Base-by-base conservation (phyloP, 257 asterid genomes). In the Solanum pimpinellifolium region DNA sequence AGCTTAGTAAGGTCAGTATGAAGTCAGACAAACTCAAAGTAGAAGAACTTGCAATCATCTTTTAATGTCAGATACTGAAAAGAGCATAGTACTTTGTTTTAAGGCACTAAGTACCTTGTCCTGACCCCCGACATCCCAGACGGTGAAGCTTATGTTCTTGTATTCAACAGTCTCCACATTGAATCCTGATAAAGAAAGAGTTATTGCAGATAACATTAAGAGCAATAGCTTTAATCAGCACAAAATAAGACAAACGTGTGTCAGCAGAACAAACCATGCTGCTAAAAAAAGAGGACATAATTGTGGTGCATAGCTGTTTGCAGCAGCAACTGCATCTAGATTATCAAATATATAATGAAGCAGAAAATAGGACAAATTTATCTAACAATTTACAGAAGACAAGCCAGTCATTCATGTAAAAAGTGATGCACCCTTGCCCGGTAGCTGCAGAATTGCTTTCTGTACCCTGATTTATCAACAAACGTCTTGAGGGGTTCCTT, bases 91-190 rank as follows among this genome's bases (percentile, higher is more conserved):
- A 78, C 66, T 46, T 25, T 25, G 65, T 41, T 78, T 78, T 78
- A 35, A 59, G 86, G 13, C 31, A 89, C 18, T 68, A 39, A 37
- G 75, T 88, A 90, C 94, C 94, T 92, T 92, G 91, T 92, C 94
- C 84, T 92, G 94, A 76, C 94, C 94, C 59, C 94, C 94, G 82
- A 92, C 94, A 86, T 92, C 94, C 94, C 94, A 92, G 82, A 92
- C 94, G 0, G 94, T 92, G 85, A 92, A 92, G 91, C 94, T 92
- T 62, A 92, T 92, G 90, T 92, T 92, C 92, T 92, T 92, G 94
- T 92, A 92, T 80, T 92, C 94, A 83, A 92, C 94, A 21, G 94
- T 92, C 90, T 91, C 94, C 90, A 92, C 94, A 46, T 92, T 92
- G 88, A 92, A 92, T 82, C 94, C 94, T 92, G 89, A 35, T 59